Conservation (phyloP, 192 early-diverging fungal genomes). For the Coemansia sp. region DNA sequence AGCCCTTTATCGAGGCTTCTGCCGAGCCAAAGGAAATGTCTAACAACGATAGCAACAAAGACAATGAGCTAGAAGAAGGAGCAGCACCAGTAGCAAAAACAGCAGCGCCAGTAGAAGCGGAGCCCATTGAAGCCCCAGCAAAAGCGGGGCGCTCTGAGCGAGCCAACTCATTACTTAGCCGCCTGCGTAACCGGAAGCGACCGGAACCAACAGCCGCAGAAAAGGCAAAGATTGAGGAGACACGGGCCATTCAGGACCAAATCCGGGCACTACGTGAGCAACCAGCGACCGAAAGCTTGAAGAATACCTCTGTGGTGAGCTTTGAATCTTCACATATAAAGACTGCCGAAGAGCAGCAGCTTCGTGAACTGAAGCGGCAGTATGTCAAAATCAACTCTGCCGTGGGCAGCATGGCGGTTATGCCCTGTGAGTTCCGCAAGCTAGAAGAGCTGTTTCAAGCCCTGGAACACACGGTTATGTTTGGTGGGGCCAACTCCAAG, state of each 20-base stretch:
- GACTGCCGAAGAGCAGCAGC: constrained; percentile 14
- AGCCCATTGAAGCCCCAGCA: neutral
- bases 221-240: constrained; percentile 15
- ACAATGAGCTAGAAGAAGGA: too few species aligned
- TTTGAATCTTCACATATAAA: constrained; percentile 2
- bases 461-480: constrained; percentile 47
- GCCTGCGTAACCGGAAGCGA: constrained; percentile 32
- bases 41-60: neutral
- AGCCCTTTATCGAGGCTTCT: neutral
- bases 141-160: constrained; percentile 8
- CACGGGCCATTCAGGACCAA: constrained; percentile 35
- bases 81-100: neutral
- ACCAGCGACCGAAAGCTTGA: neutral
- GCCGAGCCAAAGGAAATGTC: neutral
- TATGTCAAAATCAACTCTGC: constrained; percentile 25
- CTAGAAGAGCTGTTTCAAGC: constrained; percentile 48
- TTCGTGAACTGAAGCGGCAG: constrained; percentile 38
- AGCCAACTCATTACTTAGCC: constrained; percentile 17
- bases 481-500: constrained; percentile 15
- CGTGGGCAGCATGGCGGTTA: neutral
- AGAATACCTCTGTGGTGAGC: neutral
- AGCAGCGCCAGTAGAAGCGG: neutral
- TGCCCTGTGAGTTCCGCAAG: constrained; percentile 30
- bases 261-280: constrained; percentile 22
- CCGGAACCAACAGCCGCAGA: constrained; percentile 1